phyloP scores from a whole-genome alignment of 2,329 filamentous ascomycete genomes.

The Cercospora sp. region DNA sequence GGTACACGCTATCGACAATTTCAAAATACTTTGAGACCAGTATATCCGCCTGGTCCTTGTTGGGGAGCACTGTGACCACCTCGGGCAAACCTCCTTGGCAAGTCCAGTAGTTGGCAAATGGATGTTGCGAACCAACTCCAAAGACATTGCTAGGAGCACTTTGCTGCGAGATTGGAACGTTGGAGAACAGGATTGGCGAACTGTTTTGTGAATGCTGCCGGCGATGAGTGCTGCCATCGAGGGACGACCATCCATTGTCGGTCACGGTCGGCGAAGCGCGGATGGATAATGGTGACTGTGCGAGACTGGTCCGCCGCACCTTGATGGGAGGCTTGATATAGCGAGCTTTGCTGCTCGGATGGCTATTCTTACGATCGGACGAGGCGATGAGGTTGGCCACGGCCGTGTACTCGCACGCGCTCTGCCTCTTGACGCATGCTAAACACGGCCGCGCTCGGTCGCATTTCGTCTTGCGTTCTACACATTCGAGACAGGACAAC shows the following conservation, averaged over 20 bases:
- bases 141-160: slow-evolving; percentile 75
- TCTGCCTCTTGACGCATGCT: slow-evolving; percentile 72
- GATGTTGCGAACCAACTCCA: slow-evolving; percentile 75
- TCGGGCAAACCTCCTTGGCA: slow-evolving; percentile 73
- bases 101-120: slow-evolving; percentile 84
- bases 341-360: slow-evolving; percentile 30
- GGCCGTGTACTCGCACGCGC: slow-evolving; percentile 71
- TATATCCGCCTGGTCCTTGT: slow-evolving; percentile 73
- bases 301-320: slow-evolving; percentile 34
- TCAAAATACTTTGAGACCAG: slow-evolving; percentile 58
- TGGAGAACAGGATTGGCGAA: slow-evolving; percentile 62
- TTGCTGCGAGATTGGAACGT: slow-evolving; percentile 66
- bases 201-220: slow-evolving; percentile 19
- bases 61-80: slow-evolving; percentile 72
- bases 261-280: slow-evolving; percentile 30
- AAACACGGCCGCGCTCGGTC: slow-evolving; percentile 66
- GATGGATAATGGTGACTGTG: slow-evolving; percentile 24
- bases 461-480: slow-evolving; percentile 83
- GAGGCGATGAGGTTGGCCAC: slow-evolving; percentile 69
- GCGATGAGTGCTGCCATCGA: slow-evolving; percentile 29
- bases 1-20: slow-evolving; percentile 75
- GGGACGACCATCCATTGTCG: slow-evolving; percentile 34
- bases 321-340: slow-evolving; percentile 40
- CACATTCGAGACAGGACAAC: slow-evolving; percentile 74
- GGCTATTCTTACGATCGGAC: slow-evolving; percentile 47